These are phyloP conservation scores for Adenanthera pavonina DNA, from an alignment of 306 rosid species.

Conservation along the genomic window DNA sequence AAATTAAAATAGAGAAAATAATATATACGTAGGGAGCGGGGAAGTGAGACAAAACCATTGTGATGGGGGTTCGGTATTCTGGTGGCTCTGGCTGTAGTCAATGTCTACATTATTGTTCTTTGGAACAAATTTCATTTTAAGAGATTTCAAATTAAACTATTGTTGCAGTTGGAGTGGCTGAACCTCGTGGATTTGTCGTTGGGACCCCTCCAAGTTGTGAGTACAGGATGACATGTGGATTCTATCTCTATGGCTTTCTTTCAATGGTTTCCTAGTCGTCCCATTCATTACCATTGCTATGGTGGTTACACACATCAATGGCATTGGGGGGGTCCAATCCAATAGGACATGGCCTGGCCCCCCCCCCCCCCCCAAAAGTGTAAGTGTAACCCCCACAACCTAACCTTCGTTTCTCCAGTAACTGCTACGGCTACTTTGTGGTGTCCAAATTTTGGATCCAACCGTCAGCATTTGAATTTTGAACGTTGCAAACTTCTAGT, in stretches of 20 bases:
- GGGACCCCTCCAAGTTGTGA: slow-evolving; percentile 15
- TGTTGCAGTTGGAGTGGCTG: slow-evolving; percentile 22
- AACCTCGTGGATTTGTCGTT: not conserved
- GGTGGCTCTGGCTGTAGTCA: not conserved
- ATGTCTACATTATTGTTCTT: slow-evolving; percentile 1
- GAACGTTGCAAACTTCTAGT: not conserved
- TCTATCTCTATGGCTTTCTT: not conserved
- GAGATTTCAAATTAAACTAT: not conserved
- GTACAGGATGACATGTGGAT: not conserved
- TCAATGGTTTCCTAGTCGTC: not conserved
- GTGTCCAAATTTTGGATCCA: not conserved
- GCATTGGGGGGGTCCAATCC: not conserved
- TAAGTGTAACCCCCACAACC: not conserved
- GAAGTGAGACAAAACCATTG: slow-evolving; percentile 29
- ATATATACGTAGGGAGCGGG: slow-evolving; percentile 18
- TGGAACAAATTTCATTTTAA: not conserved
- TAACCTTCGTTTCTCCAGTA: not conserved
- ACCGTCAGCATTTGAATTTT: not conserved
- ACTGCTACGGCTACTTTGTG: not conserved
- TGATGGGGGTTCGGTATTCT: not conserved
- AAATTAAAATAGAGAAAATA: not conserved
- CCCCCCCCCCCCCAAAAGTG: too few species aligned
- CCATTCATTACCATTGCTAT: slow-evolving; percentile 15
- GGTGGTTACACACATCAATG: not conserved
- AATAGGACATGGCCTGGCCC: not conserved